These are phyloP conservation scores for Bruguiera parviflora DNA, from an alignment of 345 rosid genomes.

Conservation along the genomic window DNA sequence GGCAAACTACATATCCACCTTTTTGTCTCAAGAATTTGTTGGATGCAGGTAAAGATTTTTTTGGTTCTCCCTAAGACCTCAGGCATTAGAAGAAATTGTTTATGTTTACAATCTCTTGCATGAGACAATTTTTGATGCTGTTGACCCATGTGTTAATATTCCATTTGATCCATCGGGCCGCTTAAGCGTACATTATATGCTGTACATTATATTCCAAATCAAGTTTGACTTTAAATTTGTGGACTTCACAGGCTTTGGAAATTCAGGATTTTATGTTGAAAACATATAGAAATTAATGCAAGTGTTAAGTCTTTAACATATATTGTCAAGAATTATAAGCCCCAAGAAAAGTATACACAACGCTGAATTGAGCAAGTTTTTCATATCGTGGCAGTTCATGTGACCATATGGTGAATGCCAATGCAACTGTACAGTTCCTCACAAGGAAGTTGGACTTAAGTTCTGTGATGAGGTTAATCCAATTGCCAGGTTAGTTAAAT, in stretches of 20 bases:
- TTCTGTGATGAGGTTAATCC: constrained; percentile 58
- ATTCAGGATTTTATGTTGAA: no score
- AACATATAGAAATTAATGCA: no score
- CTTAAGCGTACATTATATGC: not conserved
- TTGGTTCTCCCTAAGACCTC: not conserved
- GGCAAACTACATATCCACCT: constrained; percentile 41
- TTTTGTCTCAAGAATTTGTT: constrained; percentile 47
- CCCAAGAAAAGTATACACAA: not conserved
- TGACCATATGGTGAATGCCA: not conserved
- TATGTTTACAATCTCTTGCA: not conserved
- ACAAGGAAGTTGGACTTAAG: constrained; percentile 48
- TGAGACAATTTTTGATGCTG: not conserved
- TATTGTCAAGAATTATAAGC: not conserved
- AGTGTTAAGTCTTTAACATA: no score
- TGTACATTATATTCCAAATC: no score
- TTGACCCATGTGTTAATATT: not conserved
- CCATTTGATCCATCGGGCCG: not conserved
- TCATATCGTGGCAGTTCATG: constrained; percentile 2
- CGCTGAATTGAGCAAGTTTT: not conserved
- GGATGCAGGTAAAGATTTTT: constrained; percentile 50
- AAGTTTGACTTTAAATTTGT: not conserved
- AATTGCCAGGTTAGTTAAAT: constrained; percentile 38
- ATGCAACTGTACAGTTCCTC: constrained; percentile 49
- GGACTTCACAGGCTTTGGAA: not conserved
- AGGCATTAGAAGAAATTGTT: not conserved